Conservation (phyloP, 176 grass and related monocot genomes). For the Oropetium thomaeum region DNA sequence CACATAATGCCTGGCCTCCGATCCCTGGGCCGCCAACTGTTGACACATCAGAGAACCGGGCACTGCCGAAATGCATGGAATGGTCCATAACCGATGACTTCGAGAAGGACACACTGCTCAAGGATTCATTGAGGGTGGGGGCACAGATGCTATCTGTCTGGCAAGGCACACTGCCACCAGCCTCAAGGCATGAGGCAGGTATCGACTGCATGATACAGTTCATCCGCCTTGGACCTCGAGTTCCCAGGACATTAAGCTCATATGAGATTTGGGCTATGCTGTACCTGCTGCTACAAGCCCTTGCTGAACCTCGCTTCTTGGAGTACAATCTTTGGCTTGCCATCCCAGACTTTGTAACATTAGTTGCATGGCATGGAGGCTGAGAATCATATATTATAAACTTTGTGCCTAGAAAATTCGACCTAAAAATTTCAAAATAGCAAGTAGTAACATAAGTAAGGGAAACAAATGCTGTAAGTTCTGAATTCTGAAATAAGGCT, state of each 20-base stretch:
- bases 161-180: slow-evolving; percentile 58
- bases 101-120: slow-evolving; percentile 40
- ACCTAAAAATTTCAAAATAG: slow-evolving; percentile 45
- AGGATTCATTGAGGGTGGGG: slow-evolving; percentile 45
- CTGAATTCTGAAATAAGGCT: slow-evolving; percentile 12
- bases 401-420: slow-evolving; percentile 88
- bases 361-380: slow-evolving; percentile 35
- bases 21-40: slow-evolving; percentile 3
- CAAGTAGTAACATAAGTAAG: slow-evolving; percentile 5
- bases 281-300: slow-evolving; percentile 51
- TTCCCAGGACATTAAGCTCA: slow-evolving; percentile 76
- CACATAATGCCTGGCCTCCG: slow-evolving; percentile 6
- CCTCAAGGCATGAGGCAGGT: slow-evolving; percentile 60
- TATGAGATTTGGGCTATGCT: slow-evolving; percentile 69
- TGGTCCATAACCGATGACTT: slow-evolving; percentile 42
- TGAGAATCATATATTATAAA: slow-evolving; percentile 75
- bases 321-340: slow-evolving; percentile 63
- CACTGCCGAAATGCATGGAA: slow-evolving; percentile 58
- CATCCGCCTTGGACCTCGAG: slow-evolving; percentile 87
- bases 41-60: slow-evolving; percentile 57
- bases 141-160: slow-evolving; percentile 40
- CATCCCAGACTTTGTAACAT: slow-evolving; percentile 29
- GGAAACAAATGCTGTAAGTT: slow-evolving; percentile 21
- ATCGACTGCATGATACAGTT: slow-evolving; percentile 84
- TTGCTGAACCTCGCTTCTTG: slow-evolving; percentile 51